Base-by-base conservation (phyloP, 495 filamentous ascomycete species). In the Aspergillus cristatus region DNA sequence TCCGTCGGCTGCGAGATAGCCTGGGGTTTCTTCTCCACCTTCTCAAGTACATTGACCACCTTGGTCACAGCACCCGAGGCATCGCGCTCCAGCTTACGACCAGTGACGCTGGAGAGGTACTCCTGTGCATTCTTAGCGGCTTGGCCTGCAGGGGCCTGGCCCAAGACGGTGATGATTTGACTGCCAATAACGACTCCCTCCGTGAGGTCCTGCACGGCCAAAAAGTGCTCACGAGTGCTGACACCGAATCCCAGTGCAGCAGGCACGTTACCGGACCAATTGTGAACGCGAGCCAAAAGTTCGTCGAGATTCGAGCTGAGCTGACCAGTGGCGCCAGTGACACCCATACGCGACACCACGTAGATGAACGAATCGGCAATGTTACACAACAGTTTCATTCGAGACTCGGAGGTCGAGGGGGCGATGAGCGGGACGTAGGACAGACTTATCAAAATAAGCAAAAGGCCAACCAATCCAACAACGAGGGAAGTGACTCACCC, bases 331-430 rank as follows among this genome's bases (percentile, higher is more conserved):
- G 86, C 91, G 47, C 91, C 91, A 2, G 91, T 98, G 24, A 96
- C 88, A 43, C 91, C 91, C 86, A 96, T 94, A 43, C 90, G 75
- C 2, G 91, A 97, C 14, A 97, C 93, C 40, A 99, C 91, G 58
- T 99, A 99, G 63, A 99, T 93, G 69, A 99, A 99, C 7, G 88
- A 94, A 62, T 97, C 90, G 48, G 93, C 91, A 34, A 99, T 93
- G 61, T 84, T 80, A 74, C 91, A 99, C 15, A 99, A 78, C 3
- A 94, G 67, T 63, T 88, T 88, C 86, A 97, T 90, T 39, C 91
- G 85, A 32, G 75, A 60, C 39, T 91, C 84, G n/a, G 87, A 90
- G 1, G 91, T 96, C 2, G 90, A 78, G 14, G 91, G 91, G 11
- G 91, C 90, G 52, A 99, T 94, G 7, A 99, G 72, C 2, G 91